Evolutionary conservation across 129 eudicot genomes (phyloP).

Genomic region (Flaveria trinervia): DNA sequence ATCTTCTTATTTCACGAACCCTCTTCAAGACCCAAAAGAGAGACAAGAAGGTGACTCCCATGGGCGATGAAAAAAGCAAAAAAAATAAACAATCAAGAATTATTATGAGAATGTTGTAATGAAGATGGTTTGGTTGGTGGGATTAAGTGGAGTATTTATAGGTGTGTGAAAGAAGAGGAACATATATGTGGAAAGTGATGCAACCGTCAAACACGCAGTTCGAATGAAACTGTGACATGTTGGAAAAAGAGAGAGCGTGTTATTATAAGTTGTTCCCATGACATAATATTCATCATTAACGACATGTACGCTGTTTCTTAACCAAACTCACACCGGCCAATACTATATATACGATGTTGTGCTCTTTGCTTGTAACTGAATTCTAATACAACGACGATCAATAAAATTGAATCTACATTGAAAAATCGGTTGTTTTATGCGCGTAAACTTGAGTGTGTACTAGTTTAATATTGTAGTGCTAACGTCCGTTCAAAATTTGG

Average conservation of each 20-base stretch:
- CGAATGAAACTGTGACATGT: slow-evolving; percentile 21
- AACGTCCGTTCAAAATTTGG: too few species aligned
- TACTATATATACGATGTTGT: too few species aligned
- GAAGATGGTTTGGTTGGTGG: slow-evolving; percentile 16
- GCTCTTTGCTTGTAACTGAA: not conserved
- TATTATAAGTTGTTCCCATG: slow-evolving; percentile 1
- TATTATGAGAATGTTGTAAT: not conserved
- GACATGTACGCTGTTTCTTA: too few species aligned
- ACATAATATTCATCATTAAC: not conserved
- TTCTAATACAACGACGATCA: too few species aligned
- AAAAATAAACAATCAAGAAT: not conserved
- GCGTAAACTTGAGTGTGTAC: too few species aligned
- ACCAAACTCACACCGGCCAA: too few species aligned
- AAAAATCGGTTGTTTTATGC: too few species aligned
- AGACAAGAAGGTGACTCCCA: slow-evolving; percentile 26
- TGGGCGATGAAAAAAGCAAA: not conserved
- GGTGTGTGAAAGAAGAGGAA: slow-evolving; percentile 18
- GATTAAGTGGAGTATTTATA: slow-evolving; percentile 21
- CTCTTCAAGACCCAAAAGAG: slow-evolving; percentile 16
- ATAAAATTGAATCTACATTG: too few species aligned
- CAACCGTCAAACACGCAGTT: slow-evolving; percentile 41
- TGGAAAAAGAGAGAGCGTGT: slow-evolving; percentile 23
- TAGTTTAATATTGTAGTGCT: too few species aligned
- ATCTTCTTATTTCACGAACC: slow-evolving; percentile 19
- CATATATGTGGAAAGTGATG: slow-evolving; percentile 33